A percentile compares a stretch with the other conserved stretches of the same genome.
phyloP scores from a whole-genome alignment of 139 green algal genomes.

The Pseudopediastrum boryanum region DNA sequence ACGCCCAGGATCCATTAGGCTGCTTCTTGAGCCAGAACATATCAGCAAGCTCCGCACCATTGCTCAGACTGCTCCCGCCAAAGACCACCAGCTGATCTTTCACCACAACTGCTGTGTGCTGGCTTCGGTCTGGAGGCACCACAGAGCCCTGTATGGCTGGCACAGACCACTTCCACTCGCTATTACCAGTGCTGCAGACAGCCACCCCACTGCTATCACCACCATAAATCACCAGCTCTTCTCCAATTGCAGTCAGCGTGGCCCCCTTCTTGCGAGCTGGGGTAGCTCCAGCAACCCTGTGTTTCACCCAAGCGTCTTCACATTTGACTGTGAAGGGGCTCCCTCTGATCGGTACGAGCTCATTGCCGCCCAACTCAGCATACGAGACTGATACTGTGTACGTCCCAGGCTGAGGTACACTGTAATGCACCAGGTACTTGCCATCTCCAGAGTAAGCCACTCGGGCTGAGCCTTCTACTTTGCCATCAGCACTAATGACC shows the following conservation, averaged over 20 bases:
- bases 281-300: constrained; percentile 61
- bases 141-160: constrained; percentile 32
- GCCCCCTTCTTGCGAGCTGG: constrained; percentile 51
- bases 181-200: constrained; percentile 61
- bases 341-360: constrained; percentile 67
- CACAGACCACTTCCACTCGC: constrained; percentile 61
- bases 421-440: constrained; percentile 72
- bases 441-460: constrained; percentile 76
- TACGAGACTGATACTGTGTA: constrained; percentile 69
- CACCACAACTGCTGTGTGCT: constrained; percentile 48
- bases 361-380: constrained; percentile 64
- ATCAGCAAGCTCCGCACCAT: constrained; percentile 65
- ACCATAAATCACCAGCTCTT: constrained; percentile 74
- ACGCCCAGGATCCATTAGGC: constrained; percentile 55
- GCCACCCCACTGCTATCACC: constrained; percentile 69
- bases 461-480: constrained; percentile 53
- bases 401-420: constrained; percentile 12
- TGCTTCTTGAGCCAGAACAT: constrained; percentile 63
- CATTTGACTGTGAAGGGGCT: constrained; percentile 74
- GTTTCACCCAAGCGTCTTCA: constrained; percentile 71
- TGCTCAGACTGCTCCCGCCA: constrained; percentile 60
- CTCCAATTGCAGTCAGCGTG: constrained; percentile 49
- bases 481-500: constrained; percentile 59
- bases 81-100: constrained; percentile 65
- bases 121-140: constrained; percentile 49